phyloP scores from a whole-genome alignment of 2,329 filamentous ascomycete species.

The Neophaeococcomyces aloes region DNA sequence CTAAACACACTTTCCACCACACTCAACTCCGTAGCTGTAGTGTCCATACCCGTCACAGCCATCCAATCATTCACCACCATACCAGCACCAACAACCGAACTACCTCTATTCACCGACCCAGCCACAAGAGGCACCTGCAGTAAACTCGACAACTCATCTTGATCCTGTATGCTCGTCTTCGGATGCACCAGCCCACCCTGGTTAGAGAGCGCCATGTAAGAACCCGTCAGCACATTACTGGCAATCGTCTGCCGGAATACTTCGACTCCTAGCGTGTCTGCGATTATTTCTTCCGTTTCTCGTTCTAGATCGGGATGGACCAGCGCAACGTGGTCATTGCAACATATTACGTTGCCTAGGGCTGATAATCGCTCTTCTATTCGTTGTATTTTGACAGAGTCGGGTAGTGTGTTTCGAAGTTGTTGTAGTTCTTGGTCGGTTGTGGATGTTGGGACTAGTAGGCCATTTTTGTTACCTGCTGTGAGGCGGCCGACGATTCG shows the following conservation, averaged over 20 bases:
- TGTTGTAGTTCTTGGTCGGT: slow-evolving; percentile 98
- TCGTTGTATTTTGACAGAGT: slow-evolving; percentile 84
- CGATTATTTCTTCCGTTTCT: slow-evolving; percentile 97
- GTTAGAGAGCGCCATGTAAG: slow-evolving; percentile 94
- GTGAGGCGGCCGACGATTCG: slow-evolving; percentile 93
- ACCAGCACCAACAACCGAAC: slow-evolving; percentile 86
- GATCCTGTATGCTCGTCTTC: slow-evolving; percentile 92
- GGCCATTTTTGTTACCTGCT: slow-evolving; percentile 90
- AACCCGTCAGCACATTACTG: slow-evolving; percentile 91
- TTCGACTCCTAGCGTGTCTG: slow-evolving; percentile 65
- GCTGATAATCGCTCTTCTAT: slow-evolving; percentile 96
- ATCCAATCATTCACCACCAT: slow-evolving; percentile 99
- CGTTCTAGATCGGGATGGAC: slow-evolving; percentile 94
- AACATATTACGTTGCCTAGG: slow-evolving; percentile 91
- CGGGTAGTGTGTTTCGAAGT: slow-evolving; percentile 86
- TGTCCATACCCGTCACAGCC: slow-evolving; percentile 85
- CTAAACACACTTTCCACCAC: slow-evolving; percentile 95
- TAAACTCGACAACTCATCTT: slow-evolving; percentile 89
- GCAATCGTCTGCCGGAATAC: slow-evolving; percentile 73
- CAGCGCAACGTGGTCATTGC: slow-evolving; percentile 92
- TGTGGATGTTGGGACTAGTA: slow-evolving; percentile 89
- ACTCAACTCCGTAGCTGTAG: slow-evolving; percentile 92
- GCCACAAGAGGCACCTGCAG: slow-evolving; percentile 93
- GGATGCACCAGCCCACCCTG: slow-evolving; percentile 94
- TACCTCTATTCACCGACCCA: slow-evolving; percentile 85